These are phyloP conservation scores for Chlamydomonas incerta DNA, from an alignment of 139 green algal genomes.

Conservation along the genomic window DNA sequence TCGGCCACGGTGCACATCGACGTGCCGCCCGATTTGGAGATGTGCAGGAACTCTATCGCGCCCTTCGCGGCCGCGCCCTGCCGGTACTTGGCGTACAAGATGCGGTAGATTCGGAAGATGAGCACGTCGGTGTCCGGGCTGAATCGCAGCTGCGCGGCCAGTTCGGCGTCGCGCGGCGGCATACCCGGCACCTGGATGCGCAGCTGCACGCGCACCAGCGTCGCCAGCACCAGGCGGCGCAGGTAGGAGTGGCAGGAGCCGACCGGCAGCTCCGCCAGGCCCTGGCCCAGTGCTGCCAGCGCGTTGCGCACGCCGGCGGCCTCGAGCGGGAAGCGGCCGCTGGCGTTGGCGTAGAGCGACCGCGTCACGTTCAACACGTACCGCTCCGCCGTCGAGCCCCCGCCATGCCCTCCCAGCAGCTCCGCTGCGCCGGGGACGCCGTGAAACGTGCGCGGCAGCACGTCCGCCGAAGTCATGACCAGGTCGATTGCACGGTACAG, in stretches of 20 bases:
- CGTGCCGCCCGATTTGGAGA: conserved; percentile 38
- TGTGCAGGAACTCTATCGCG: conserved; percentile 38
- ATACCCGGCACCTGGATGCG: neutral
- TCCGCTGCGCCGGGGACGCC: neutral
- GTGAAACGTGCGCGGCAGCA: neutral
- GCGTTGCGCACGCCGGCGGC: neutral
- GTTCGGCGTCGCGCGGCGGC: neutral
- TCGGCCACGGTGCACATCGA: conserved; percentile 33
- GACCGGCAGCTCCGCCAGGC: neutral
- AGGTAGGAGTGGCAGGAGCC: conserved; percentile 6
- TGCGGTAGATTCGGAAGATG: neutral
- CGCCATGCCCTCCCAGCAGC: neutral
- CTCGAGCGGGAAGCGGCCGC: neutral
- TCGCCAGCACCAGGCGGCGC: conserved; percentile 22
- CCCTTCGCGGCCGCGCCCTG: conserved; percentile 30
- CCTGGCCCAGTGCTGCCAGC: neutral
- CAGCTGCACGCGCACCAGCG: conserved; percentile 17
- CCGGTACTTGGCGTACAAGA: conserved; percentile 12
- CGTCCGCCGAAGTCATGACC: neutral
- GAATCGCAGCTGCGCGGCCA: neutral
- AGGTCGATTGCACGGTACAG: neutral
- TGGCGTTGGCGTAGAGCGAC: neutral
- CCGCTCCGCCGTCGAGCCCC: neutral
- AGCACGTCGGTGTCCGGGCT: neutral
- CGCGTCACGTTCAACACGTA: neutral